A percentile compares a stretch with the other conserved stretches of the same genome.
phyloP scores from a whole-genome alignment of 202 grass and related monocot species.

The Zizania palustris region DNA sequence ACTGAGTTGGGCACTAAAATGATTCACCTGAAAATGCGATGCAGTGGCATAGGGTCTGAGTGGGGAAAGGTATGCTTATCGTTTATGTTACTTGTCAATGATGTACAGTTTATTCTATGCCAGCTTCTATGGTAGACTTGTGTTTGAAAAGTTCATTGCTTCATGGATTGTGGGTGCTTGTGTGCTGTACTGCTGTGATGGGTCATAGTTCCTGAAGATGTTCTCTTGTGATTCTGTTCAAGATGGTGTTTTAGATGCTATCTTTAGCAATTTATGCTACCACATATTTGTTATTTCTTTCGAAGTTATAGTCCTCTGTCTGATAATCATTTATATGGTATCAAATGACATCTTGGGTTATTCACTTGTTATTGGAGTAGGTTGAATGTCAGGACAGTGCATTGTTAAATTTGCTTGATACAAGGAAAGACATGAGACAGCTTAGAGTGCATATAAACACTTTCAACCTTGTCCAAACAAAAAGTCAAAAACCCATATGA shows the following conservation, averaged over 20 bases:
- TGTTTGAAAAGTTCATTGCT: too few relatives aligned
- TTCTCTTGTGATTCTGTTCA: not conserved
- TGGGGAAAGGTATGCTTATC: conserved; percentile 74
- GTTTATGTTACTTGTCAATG: not conserved
- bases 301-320: not conserved
- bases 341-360: not conserved
- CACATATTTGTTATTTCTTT: not conserved
- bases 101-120: too few relatives aligned
- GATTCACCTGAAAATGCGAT: conserved; percentile 98
- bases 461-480: conserved; percentile 6
- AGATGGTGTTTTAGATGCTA: not conserved
- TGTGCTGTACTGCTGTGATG: too few relatives aligned
- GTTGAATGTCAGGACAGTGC: not conserved
- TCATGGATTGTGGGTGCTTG: too few relatives aligned
- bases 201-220: not conserved
- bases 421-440: not conserved
- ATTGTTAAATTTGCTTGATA: not conserved
- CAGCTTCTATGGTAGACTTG: too few relatives aligned
- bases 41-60: conserved; percentile 87
- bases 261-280: conserved; percentile 8
- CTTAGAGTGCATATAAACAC: not conserved
- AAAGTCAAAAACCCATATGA: not conserved
- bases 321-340: not conserved
- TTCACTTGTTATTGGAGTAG: conserved; percentile 1
- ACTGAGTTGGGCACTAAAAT: conserved; percentile 91